Percentiles rank a stretch among this genome's conserved stretches.
Conservation (phyloP, 1,284 basidiomycete genomes). For the Gymnopus androsaceus region DNA sequence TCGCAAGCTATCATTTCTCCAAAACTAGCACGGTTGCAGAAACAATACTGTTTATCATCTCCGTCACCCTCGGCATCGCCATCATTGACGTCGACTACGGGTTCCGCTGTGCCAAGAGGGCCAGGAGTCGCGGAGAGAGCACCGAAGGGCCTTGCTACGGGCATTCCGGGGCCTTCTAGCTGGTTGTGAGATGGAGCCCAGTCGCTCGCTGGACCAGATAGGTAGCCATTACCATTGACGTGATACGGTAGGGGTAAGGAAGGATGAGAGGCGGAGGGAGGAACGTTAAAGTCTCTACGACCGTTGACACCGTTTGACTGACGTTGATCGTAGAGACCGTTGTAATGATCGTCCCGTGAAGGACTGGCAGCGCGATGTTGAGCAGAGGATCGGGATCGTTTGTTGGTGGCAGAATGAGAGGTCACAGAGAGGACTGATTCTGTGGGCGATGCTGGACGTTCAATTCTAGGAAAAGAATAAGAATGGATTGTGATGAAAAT, state of each 20-base stretch:
- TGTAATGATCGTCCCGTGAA: slow-evolving; percentile 24
- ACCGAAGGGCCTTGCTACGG: slow-evolving; percentile 45
- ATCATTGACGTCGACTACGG: slow-evolving; percentile 13
- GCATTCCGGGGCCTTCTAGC: slow-evolving; percentile 77
- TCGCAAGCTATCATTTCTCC: slow-evolving; percentile 99
- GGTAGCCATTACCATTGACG: slow-evolving; percentile 33
- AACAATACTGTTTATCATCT: slow-evolving; percentile 80
- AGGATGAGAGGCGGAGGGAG: slow-evolving; percentile 30
- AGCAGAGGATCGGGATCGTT: slow-evolving; percentile 33
- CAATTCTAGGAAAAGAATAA: slow-evolving; percentile 38
- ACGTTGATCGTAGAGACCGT: slow-evolving; percentile 13
- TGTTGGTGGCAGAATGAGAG: slow-evolving; percentile 47
- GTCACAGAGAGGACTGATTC: slow-evolving; percentile 71
- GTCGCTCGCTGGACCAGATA: slow-evolving; percentile 24
- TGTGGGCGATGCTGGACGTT: slow-evolving; percentile 68
- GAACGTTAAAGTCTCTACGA: slow-evolving; percentile 22
- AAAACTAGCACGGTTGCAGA: slow-evolving; percentile 84
- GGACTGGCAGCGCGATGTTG: slow-evolving; percentile 26
- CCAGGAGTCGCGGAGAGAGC: slow-evolving; percentile 14
- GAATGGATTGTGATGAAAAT: slow-evolving; percentile 10
- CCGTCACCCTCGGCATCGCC: slow-evolving; percentile 39
- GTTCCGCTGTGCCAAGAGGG: slow-evolving; percentile 1
- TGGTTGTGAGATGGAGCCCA: slow-evolving; percentile 53
- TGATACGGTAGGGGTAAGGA: slow-evolving; percentile 31
- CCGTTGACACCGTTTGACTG: slow-evolving; percentile 9